Evolutionary conservation across 2,329 filamentous ascomycete species (phyloP).

Genomic region (Rosellinia necatrix): DNA sequence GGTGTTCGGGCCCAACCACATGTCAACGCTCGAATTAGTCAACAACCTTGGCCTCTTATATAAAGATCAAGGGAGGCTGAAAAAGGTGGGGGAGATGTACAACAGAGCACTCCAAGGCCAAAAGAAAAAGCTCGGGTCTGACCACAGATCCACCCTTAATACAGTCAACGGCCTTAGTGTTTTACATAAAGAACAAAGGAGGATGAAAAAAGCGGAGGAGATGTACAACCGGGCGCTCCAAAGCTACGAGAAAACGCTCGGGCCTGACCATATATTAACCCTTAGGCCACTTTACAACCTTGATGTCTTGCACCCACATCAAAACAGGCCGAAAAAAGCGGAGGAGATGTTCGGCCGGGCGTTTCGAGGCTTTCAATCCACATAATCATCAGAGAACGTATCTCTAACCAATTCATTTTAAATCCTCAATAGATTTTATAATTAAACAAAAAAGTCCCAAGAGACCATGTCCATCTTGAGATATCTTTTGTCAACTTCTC

Average conservation of each 20-base stretch:
- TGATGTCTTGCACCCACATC: background rate
- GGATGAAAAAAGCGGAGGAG: slow-evolving; percentile 34
- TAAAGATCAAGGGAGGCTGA: slow-evolving; percentile 33
- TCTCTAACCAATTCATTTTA: too few species aligned
- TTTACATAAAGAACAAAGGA: slow-evolving; percentile 31
- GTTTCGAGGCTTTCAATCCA: slow-evolving; percentile 36
- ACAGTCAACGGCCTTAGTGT: slow-evolving; percentile 10
- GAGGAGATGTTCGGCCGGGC: slow-evolving; percentile 39
- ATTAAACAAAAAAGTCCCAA: too few species aligned
- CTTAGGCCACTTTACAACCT: background rate
- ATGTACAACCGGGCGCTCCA: slow-evolving; percentile 40
- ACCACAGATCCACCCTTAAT: slow-evolving; percentile 2
- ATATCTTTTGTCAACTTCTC: too few species aligned
- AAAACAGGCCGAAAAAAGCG: slow-evolving; percentile 33
- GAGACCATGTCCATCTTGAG: too few species aligned
- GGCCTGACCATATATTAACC: background rate
- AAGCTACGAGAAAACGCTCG: slow-evolving; percentile 22
- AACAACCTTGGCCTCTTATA: slow-evolving; percentile 10
- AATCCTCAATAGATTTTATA: too few species aligned
- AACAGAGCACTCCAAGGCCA: slow-evolving; percentile 36
- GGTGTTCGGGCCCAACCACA: slow-evolving; percentile 1
- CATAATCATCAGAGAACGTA: too few species aligned
- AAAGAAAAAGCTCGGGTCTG: background rate
- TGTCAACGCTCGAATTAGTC: slow-evolving; percentile 3
- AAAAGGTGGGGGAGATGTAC: slow-evolving; percentile 39